Base-by-base conservation (phyloP, 108 stramenopile species). In the Craspedostauros australis region DNA sequence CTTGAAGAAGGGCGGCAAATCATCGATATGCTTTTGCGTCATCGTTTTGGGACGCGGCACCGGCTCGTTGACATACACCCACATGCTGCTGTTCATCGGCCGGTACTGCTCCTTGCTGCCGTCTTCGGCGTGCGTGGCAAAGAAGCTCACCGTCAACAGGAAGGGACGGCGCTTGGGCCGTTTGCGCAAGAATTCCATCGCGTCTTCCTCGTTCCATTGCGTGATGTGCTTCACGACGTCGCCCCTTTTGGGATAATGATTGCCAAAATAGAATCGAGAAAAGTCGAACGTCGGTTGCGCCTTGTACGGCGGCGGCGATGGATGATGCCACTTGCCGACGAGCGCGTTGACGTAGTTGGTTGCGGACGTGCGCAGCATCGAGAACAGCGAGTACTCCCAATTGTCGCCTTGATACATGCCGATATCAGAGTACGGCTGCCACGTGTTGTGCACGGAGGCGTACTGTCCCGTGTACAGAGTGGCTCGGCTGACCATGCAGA, bases 311-410 rank as follows among this genome's bases (percentile, higher is more conserved):
- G n/a, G n/a, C n/a, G n/a, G n/a, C n/a, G n/a, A n/a, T n/a, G n/a
- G n/a, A n/a, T n/a, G n/a, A 42, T 80, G 73, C 78, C 78, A 80
- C 41, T 92, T 88, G 1, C 90, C 90, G 24, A 83, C 66, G 39
- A 84, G 57, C 21, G 82, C 90, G 14, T 73, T 72, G 55, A n/a
- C n/a, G n/a, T 85, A 70, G 32, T 86, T 81, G 7, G 75, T 82
- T 22, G 72, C 62, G n/a, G 54, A 20, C 27, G 73, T 72, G 34
- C 88, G 53, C 21, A 84, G 52, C n/a, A n/a, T n/a, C 2, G 72
- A 70, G 62, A 72, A 83, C 29, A 82, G 38, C 7, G 84, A 84
- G 25, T 86, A 68, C 46, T 87, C 79, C 69, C 84, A 85, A 19
- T 51, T 34, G 37, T 57, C 28, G 5, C 46, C 43, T 2, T 34